Conservation (phyloP, 371 early-diverging fungal genomes). For the Coemansia sp. region DNA sequence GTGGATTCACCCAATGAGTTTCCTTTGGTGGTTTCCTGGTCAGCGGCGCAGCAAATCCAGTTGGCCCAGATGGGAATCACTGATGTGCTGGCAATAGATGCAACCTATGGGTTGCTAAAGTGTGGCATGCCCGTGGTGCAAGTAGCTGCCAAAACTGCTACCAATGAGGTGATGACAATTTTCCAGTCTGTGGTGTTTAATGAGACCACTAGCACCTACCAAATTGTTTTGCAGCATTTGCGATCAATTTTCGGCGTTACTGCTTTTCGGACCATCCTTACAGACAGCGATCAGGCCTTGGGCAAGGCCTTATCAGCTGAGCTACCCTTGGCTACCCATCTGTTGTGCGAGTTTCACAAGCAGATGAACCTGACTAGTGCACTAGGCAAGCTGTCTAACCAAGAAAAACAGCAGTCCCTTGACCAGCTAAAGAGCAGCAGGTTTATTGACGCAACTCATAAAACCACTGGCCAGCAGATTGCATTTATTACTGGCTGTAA, state of each 20-base stretch:
- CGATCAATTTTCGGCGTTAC: neutral
- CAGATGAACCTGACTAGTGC: no score
- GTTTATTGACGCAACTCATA: neutral
- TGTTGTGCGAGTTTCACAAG: no score
- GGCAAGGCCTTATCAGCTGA: neutral
- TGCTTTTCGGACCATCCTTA: neutral
- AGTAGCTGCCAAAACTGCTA: neutral
- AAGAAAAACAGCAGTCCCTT: no score
- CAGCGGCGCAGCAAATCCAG: neutral
- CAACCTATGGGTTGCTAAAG: neutral
- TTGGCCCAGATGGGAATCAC: neutral
- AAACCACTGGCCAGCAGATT: neutral
- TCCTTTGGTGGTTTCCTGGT: no score
- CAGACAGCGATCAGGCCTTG: neutral
- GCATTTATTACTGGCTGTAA: neutral
- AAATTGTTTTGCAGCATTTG: neutral
- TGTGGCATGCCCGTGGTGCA: neutral
- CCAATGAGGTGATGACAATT: neutral
- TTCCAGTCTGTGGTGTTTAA: neutral
- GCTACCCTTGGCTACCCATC: no score
- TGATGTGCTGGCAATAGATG: slow-evolving; percentile 1
- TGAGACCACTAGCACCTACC: neutral
- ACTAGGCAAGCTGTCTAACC: no score
- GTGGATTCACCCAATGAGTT: no score
- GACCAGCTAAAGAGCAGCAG: neutral